A percentile compares a stretch with the other conserved stretches of the same genome.
Evolutionary conservation across 768 basidiomycete genomes (phyloP).

Genomic region (Lentinula aciculospora): DNA sequence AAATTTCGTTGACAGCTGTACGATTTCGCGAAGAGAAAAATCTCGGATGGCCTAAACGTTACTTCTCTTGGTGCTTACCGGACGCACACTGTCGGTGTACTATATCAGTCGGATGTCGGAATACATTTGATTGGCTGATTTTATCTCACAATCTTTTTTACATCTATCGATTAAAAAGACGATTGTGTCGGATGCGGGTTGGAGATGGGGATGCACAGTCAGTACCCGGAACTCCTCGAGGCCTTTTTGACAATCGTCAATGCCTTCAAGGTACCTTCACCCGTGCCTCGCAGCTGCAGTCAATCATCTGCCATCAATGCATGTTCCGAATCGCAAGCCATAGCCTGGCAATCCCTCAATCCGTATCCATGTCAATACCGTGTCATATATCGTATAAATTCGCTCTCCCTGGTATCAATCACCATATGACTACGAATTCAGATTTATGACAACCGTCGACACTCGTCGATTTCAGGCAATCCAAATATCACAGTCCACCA

Average conservation of each 20-base stretch:
- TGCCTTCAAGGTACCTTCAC: neutral
- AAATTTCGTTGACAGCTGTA: neutral
- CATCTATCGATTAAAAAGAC: neutral
- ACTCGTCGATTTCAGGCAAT: neutral
- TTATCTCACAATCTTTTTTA: neutral
- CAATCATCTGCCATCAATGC: neutral
- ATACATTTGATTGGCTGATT: neutral
- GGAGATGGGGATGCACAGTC: neutral
- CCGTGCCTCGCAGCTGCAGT: neutral
- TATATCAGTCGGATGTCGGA: neutral
- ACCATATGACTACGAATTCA: neutral
- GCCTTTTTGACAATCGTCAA: neutral
- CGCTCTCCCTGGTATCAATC: neutral
- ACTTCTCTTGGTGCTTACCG: slow-evolving; percentile 2
- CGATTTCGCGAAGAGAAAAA: neutral
- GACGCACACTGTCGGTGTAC: neutral
- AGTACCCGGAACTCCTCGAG: neutral
- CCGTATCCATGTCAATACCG: neutral
- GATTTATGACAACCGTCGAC: neutral
- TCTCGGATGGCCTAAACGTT: slow-evolving; percentile 1
- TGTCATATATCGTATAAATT: neutral
- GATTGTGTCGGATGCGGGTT: neutral
- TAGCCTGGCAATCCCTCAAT: neutral
- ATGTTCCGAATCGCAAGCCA: neutral
- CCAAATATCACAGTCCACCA: neutral